These are phyloP conservation scores for Tripidium arundinaceum DNA, from an alignment of 202 grass and related monocot genomes.

Conservation along the genomic window DNA sequence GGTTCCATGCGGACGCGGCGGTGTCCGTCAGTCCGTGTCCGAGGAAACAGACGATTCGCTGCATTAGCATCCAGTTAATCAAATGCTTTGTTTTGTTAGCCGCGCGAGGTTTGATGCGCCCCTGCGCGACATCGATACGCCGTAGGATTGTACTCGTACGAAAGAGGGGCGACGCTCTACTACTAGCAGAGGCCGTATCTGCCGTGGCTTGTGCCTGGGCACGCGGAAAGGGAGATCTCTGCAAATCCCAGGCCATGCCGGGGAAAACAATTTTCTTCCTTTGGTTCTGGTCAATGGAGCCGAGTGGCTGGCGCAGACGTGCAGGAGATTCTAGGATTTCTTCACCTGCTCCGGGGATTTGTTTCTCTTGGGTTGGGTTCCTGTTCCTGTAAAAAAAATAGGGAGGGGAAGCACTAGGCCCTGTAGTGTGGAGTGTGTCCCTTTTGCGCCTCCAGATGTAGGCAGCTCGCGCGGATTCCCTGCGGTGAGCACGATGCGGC, in stretches of 20 bases:
- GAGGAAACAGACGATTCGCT: too few relatives aligned
- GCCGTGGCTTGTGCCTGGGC: background rate
- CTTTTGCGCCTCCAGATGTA: constrained; percentile 12
- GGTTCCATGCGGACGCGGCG: too few relatives aligned
- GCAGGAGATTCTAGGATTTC: background rate
- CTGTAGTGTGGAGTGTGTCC: constrained; percentile 3
- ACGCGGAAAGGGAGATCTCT: constrained; percentile 20
- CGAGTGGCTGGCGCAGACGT: background rate
- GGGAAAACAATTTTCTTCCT: background rate
- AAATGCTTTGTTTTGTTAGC: too few relatives aligned
- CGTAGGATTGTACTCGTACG: too few relatives aligned
- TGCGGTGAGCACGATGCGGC: constrained; percentile 27
- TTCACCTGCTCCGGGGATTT: background rate
- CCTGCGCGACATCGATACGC: too few relatives aligned
- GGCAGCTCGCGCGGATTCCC: background rate
- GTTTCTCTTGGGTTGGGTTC: background rate
- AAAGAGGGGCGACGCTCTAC: too few relatives aligned
- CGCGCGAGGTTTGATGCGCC: too few relatives aligned
- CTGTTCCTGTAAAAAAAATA: background rate
- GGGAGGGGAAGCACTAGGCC: background rate
- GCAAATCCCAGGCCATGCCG: constrained; percentile 43
- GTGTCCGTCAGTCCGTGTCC: too few relatives aligned
- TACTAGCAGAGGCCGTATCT: background rate
- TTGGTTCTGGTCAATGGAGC: background rate
- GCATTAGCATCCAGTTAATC: too few relatives aligned